Conservation (phyloP, 768 basidiomycete species). For the Hericium rajendrae region DNA sequence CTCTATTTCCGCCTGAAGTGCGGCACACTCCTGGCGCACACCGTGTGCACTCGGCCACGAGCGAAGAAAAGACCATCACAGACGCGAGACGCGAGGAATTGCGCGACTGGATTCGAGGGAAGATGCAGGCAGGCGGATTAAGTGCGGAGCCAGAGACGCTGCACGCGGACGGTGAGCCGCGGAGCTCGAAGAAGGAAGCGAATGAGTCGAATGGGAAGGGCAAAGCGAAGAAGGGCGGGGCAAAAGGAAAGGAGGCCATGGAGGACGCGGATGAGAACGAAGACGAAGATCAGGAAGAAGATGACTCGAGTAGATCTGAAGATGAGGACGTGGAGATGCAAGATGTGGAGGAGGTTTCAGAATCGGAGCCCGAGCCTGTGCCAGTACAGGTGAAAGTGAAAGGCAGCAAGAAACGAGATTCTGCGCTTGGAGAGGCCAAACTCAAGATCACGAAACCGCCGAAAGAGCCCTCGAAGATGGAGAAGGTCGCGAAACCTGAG, state of each 20-base stretch:
- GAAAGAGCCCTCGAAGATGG: background rate
- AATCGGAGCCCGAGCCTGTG: background rate
- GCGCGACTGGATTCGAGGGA: slow-evolving; percentile 45
- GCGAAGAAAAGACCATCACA: slow-evolving; percentile 23
- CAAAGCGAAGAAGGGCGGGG: background rate
- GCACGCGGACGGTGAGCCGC: background rate
- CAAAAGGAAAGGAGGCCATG: background rate
- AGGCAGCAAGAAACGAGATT: too few species aligned
- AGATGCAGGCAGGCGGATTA: slow-evolving; percentile 54
- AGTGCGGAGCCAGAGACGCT: slow-evolving; percentile 47
- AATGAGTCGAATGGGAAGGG: background rate
- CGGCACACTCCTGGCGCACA: slow-evolving; percentile 23
- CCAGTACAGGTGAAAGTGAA: background rate
- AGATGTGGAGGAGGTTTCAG: background rate
- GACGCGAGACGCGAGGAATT: slow-evolving; percentile 47
- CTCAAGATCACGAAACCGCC: background rate
- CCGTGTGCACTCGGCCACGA: background rate
- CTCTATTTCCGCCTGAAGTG: slow-evolving; percentile 71
- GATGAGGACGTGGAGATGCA: background rate
- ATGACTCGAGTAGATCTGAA: slow-evolving; percentile 15
- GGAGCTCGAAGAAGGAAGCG: background rate
- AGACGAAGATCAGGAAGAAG: background rate
- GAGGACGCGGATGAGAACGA: slow-evolving; percentile 17
- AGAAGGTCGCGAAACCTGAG: background rate
- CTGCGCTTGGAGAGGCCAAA: too few species aligned